phyloP scores from a whole-genome alignment of 129 eudicot species.

The Chrysanthemum seticuspe region DNA sequence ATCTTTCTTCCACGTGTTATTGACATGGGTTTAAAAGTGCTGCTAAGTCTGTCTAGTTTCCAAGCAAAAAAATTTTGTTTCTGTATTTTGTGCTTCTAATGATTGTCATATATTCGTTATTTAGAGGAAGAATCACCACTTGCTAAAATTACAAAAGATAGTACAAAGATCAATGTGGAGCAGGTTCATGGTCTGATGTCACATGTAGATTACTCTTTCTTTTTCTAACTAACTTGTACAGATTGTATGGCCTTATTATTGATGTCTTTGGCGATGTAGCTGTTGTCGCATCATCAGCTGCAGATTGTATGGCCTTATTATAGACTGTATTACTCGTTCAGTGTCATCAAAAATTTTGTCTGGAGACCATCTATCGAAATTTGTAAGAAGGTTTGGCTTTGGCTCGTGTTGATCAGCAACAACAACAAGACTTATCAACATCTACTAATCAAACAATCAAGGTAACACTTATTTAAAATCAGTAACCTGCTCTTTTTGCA shows the following conservation, averaged over 20 bases:
- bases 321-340: slow-evolving; percentile 46
- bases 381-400: slow-evolving; percentile 78
- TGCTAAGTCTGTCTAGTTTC: neutral
- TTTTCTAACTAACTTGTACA: too few relatives aligned
- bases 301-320: too few relatives aligned
- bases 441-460: slow-evolving; percentile 45
- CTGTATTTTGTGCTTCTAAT: slow-evolving; percentile 9
- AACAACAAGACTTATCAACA: slow-evolving; percentile 34
- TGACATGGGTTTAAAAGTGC: too few relatives aligned
- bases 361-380: slow-evolving; percentile 85
- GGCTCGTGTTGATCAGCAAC: slow-evolving; percentile 34
- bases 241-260: too few relatives aligned
- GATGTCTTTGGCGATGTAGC: too few relatives aligned
- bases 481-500: neutral
- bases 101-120: slow-evolving; percentile 8
- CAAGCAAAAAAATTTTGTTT: neutral
- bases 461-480: slow-evolving; percentile 33
- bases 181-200: slow-evolving; percentile 99
- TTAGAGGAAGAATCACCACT: slow-evolving; percentile 94
- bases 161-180: slow-evolving; percentile 96
- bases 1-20: too few relatives aligned
- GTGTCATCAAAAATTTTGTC: slow-evolving; percentile 46
- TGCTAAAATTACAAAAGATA: slow-evolving; percentile 89
- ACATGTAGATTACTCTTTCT: too few relatives aligned
- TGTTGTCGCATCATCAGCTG: too few relatives aligned